Base-by-base conservation (phyloP, 371 early-diverging fungal species). In the Apophysomyces sp. region DNA sequence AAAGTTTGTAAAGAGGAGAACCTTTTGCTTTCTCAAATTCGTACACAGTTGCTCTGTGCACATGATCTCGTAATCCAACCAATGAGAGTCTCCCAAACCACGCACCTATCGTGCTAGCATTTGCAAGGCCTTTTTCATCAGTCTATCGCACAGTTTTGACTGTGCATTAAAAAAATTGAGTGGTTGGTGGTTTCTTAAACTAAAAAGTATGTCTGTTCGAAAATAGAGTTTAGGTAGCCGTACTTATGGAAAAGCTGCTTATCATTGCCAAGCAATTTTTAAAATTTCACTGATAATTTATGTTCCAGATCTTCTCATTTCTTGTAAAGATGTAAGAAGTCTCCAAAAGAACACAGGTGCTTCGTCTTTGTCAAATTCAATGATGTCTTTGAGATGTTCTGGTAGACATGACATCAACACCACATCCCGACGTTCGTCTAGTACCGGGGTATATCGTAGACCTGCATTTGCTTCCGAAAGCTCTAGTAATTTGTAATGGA, bases 401-500 rank as follows among this genome's bases (percentile, higher is more conserved):
- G 68, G 68, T 27, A 68, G 41, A 8, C 49, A 16, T 28, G 52
- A 41, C 28, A 68, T 57, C 13, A 68, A 30, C 24, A 39, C 54
- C 3, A 54, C 60, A 31, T 68, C 68, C 18, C 64, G 49, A 28
- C 30, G 36, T 24, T 37, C 11, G 32, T 68, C 68, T 37, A 68
- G 31, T 32, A 68, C 55, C 2, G 68, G 68, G 21, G 36, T 58
- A 57, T 68, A 68, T 8, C 32, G 57, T 4, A 68, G n/a, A 29
- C 60, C 64, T 16, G 57, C 41, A 31, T 41, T 28, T 30, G 30
- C 36, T 30, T 55, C 30, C 12, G 54, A 30, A 9, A 32, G 49
- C n/a, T 62, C 59, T n/a, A 60, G 15, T 7, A 68, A 51, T 53
- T 68, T 68, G 57, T 63, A 68, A 54, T 63, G 68, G 4, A 68